Evolutionary conservation across 1,139 yeast species (phyloP).

Genomic region (Pneumocystis wakefieldiae): DNA sequence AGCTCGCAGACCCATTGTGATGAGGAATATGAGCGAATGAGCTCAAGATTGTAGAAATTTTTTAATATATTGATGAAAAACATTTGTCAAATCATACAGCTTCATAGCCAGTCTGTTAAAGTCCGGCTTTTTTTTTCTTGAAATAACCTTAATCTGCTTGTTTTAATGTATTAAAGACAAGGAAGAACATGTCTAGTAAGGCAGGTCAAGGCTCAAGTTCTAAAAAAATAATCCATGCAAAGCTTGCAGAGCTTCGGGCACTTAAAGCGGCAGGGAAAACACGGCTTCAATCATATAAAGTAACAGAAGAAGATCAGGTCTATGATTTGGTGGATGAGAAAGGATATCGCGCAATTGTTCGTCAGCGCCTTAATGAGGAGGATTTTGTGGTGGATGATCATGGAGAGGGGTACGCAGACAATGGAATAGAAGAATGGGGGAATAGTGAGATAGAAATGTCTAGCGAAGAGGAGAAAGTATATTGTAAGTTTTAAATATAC

Average conservation of each 20-base stretch:
- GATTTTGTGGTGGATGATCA: conserved; percentile 90
- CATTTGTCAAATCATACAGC: no score
- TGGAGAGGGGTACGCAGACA: conserved; percentile 81
- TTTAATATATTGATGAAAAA: no score
- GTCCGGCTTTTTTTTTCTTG: no score
- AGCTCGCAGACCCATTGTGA: no score
- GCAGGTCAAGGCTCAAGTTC: neutral
- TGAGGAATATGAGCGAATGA: no score
- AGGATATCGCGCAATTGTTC: conserved; percentile 57
- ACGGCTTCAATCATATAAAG: conserved; percentile 18
- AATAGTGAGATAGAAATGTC: conserved; percentile 30
- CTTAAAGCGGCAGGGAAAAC: conserved; percentile 16
- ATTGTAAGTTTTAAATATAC: conserved; percentile 17
- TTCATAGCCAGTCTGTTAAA: no score
- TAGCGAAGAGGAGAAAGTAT: conserved; percentile 40
- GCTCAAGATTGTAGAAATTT: no score
- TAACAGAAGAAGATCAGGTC: conserved; percentile 33
- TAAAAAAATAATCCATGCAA: neutral
- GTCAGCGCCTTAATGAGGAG: conserved; percentile 69
- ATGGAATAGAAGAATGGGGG: conserved; percentile 85
- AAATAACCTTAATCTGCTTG: no score
- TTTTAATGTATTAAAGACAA: neutral
- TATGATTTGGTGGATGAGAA: conserved; percentile 82
- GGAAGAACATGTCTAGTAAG: neutral
- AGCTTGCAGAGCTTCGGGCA: conserved; percentile 14